These are phyloP conservation scores for Leptodontidium sp. DNA, from an alignment of 2,329 filamentous ascomycete genomes.

Conservation along the genomic window DNA sequence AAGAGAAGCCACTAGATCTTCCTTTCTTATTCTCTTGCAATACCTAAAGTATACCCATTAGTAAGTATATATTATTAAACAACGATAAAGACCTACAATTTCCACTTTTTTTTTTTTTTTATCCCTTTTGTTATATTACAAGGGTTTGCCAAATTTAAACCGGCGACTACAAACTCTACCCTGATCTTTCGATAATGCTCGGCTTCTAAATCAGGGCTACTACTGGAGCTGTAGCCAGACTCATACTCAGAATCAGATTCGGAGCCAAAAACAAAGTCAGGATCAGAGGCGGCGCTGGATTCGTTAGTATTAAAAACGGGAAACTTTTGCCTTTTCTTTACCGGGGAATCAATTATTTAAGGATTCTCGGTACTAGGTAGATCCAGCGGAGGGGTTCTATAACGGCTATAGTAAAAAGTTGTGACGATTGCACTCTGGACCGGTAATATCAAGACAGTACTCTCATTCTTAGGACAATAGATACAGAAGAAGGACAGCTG, in stretches of 20 bases:
- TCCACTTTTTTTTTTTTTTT: too few relatives aligned
- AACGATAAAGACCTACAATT: conserved; percentile 33
- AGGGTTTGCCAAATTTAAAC: conserved; percentile 37
- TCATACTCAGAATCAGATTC: conserved; percentile 6
- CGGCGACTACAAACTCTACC: conserved; percentile 33
- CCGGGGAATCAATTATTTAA: background rate
- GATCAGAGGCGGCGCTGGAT: background rate
- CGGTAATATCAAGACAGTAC: too few relatives aligned
- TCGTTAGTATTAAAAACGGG: background rate
- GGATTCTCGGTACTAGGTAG: background rate
- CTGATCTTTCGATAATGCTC: conserved; percentile 35
- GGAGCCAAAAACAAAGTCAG: background rate
- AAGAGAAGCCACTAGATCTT: conserved; percentile 27
- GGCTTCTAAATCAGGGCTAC: conserved; percentile 12
- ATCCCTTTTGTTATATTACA: too few relatives aligned
- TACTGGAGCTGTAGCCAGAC: conserved; percentile 21
- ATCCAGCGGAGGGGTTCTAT: background rate
- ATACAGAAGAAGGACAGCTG: too few relatives aligned
- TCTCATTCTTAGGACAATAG: too few relatives aligned
- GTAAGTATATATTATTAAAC: conserved; percentile 21
- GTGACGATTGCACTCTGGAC: too few relatives aligned
- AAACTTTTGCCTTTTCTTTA: background rate
- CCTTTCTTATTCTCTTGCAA: conserved; percentile 26
- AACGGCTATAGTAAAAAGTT: background rate
- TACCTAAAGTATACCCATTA: conserved; percentile 32